Conservation (phyloP, 805 yeast genomes). For the Zygoascus biomembranicola region DNA sequence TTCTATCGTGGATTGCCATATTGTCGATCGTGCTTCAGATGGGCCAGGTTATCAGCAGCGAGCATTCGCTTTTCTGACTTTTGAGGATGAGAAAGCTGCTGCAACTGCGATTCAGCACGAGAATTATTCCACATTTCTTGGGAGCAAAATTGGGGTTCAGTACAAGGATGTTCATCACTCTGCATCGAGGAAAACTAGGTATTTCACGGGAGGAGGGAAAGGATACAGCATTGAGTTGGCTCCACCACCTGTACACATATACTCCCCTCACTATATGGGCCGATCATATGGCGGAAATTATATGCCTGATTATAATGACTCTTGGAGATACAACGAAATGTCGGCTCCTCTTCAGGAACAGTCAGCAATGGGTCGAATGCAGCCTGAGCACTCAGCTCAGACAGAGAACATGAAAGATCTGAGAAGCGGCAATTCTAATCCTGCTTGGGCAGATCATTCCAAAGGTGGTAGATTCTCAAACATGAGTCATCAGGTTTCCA, state of each 20-base stretch:
- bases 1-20: constrained; percentile 41
- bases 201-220: background rate
- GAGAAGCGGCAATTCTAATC: background rate
- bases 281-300: background rate
- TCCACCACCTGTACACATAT: background rate
- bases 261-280: background rate
- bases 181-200: background rate
- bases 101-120: constrained; percentile 62
- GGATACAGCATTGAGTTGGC: background rate
- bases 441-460: background rate
- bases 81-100: constrained; percentile 58
- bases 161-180: constrained; percentile 35
- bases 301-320: background rate
- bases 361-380: too few relatives aligned
- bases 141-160: constrained; percentile 77
- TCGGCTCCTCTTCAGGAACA: too few relatives aligned
- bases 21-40: constrained; percentile 18
- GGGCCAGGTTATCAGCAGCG: background rate
- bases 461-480: background rate
- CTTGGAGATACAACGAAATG: background rate
- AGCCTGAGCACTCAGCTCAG: too few relatives aligned
- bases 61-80: constrained; percentile 65
- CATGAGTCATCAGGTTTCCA: background rate
- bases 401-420: background rate
- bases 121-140: constrained; percentile 67